A percentile compares a stretch with the other conserved stretches of the same genome.
These are phyloP conservation scores for Aspergillus flavus DNA, from an alignment of 2,329 filamentous ascomycete species.

Conservation along the genomic window DNA sequence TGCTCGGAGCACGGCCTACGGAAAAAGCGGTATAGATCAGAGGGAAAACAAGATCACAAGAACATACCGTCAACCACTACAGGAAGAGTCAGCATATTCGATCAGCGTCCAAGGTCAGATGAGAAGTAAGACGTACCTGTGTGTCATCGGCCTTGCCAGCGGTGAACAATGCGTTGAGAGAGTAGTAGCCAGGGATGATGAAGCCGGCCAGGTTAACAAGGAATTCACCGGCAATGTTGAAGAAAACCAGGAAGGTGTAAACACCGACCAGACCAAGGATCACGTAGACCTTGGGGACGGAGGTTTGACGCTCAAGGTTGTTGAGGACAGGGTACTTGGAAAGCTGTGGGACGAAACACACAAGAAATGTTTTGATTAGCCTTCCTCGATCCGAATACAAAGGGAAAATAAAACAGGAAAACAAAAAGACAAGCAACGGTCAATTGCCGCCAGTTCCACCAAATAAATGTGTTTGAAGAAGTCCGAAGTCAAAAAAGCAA, in stretches of 20 bases:
- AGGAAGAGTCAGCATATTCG: constrained; percentile 16
- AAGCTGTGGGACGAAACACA: constrained; percentile 49
- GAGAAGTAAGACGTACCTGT: constrained; percentile 52
- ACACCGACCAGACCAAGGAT: constrained; percentile 65
- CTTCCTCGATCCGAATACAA: not conserved
- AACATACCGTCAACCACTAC: constrained; percentile 63
- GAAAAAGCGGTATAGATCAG: constrained; percentile 4
- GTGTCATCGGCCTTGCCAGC: constrained; percentile 64
- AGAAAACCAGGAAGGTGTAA: constrained; percentile 72
- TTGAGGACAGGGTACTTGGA: constrained; percentile 69
- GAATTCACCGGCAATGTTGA: constrained; percentile 71
- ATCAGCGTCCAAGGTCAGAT: constrained; percentile 1
- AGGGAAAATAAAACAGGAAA: constrained; percentile 4
- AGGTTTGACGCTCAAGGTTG: constrained; percentile 70
- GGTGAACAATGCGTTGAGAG: constrained; percentile 65
- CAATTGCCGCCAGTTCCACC: not conserved
- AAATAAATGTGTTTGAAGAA: not conserved
- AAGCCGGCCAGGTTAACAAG: constrained; percentile 70
- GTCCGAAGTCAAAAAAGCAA: not conserved
- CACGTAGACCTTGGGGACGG: constrained; percentile 68
- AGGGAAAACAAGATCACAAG: constrained; percentile 20
- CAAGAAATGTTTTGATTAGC: constrained; percentile 17
- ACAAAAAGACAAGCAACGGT: not conserved
- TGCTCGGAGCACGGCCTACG: constrained; percentile 19
- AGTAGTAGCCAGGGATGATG: constrained; percentile 67